Evolutionary conservation across 2,329 filamentous ascomycete species (phyloP).

Genomic region (Fusarium tanahbumbuense): DNA sequence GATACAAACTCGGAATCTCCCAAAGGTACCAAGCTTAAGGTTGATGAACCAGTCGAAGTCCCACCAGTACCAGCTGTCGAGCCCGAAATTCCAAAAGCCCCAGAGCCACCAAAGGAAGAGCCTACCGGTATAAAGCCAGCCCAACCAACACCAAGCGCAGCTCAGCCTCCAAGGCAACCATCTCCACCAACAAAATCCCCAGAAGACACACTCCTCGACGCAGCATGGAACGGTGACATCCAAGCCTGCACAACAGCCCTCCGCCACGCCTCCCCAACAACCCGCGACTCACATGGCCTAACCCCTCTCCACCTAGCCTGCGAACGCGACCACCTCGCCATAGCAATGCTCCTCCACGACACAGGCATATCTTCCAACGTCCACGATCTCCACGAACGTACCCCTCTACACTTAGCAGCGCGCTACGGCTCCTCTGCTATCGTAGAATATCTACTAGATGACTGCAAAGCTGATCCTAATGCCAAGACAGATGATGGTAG

Average conservation of each 20-base stretch:
- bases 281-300: conserved; percentile 47
- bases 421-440: conserved; percentile 47
- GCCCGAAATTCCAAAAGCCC: neutral
- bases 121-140: neutral
- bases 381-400: conserved; percentile 48
- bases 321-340: conserved; percentile 49
- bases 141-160: neutral
- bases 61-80: neutral
- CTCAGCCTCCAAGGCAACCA: neutral
- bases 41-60: neutral
- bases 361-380: conserved; percentile 43
- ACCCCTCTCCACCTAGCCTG: conserved; percentile 49
- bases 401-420: conserved; percentile 49
- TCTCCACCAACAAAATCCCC: conserved; percentile 22
- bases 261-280: conserved; percentile 38
- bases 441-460: conserved; percentile 50
- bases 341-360: conserved; percentile 51
- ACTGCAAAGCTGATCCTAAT: conserved; percentile 47
- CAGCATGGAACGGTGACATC: conserved; percentile 51
- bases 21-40: conserved; percentile 4
- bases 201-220: conserved; percentile 46
- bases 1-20: neutral
- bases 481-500: conserved; percentile 47
- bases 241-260: conserved; percentile 43
- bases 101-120: neutral